Evolutionary conservation across 2,329 filamentous ascomycete species (phyloP).

Genomic region (Claviceps citrina): DNA sequence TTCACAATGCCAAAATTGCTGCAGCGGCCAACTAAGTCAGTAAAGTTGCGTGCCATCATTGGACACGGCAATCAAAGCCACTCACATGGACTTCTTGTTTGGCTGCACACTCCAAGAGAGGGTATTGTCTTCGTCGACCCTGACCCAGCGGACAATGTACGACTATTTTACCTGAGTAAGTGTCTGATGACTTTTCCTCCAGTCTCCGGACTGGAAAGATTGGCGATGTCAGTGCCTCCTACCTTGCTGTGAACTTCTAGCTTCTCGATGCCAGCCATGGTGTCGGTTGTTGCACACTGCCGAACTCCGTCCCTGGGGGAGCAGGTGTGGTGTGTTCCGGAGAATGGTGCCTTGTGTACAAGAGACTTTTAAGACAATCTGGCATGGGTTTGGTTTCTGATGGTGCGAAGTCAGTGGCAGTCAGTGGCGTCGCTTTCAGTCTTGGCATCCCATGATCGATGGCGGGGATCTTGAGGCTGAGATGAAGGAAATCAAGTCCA

Average conservation of each 20-base stretch:
- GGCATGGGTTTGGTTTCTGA: no score
- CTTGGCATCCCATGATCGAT: no score
- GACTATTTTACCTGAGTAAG: slow-evolving; percentile 43
- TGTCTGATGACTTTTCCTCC: background rate
- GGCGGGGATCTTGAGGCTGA: background rate
- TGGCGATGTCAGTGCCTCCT: background rate
- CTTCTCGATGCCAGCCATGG: slow-evolving; percentile 90
- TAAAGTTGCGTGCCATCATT: background rate
- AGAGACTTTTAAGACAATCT: background rate
- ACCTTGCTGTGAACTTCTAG: slow-evolving; percentile 97
- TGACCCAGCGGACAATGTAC: slow-evolving; percentile 95
- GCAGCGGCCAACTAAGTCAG: slow-evolving; percentile 9
- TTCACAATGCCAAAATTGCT: slow-evolving; percentile 96
- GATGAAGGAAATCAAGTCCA: no score
- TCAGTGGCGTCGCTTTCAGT: no score
- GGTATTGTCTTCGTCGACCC: slow-evolving; percentile 76
- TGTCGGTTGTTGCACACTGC: background rate
- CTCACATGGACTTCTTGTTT: slow-evolving; percentile 85
- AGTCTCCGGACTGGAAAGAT: no score
- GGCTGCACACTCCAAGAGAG: slow-evolving; percentile 97
- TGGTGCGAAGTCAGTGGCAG: no score
- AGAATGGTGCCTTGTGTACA: background rate
- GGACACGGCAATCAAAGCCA: background rate
- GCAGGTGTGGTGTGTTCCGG: background rate
- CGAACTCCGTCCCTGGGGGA: background rate